Percentiles rank a stretch among this genome's conserved stretches.
Conservation (phyloP, 495 filamentous ascomycete species). For the Glutinoglossum americanum region DNA sequence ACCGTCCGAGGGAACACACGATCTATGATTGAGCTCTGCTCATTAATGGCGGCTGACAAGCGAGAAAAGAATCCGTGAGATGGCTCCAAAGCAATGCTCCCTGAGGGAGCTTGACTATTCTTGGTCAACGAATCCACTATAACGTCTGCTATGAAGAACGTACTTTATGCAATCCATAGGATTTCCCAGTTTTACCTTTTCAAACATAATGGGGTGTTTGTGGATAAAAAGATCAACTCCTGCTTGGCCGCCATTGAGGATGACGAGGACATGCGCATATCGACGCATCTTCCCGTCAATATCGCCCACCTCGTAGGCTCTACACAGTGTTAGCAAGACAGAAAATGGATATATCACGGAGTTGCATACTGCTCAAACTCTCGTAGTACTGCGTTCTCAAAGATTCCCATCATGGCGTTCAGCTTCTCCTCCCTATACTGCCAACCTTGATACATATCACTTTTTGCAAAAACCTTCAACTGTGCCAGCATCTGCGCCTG, state of each 20-base stretch:
- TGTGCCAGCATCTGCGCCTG: slow-evolving; percentile 79
- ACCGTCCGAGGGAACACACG: slow-evolving; percentile 62
- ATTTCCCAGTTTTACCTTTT: slow-evolving; percentile 49
- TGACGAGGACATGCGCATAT: slow-evolving; percentile 68
- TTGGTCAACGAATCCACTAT: slow-evolving; percentile 8
- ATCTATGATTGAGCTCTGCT: slow-evolving; percentile 65
- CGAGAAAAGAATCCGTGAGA: slow-evolving; percentile 62
- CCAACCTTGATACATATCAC: slow-evolving; percentile 61
- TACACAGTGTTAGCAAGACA: slow-evolving; percentile 1
- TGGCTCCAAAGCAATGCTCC: slow-evolving; percentile 47
- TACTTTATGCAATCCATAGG: slow-evolving; percentile 66
- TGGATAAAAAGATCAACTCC: slow-evolving; percentile 71
- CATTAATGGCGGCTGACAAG: slow-evolving; percentile 51
- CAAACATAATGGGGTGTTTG: slow-evolving; percentile 60
- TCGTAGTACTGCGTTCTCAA: slow-evolving; percentile 71
- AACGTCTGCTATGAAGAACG: slow-evolving; percentile 7
- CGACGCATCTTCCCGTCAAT: slow-evolving; percentile 70
- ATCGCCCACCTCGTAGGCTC: slow-evolving; percentile 70
- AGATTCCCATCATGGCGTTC: slow-evolving; percentile 52
- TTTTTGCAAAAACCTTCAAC: slow-evolving; percentile 51
- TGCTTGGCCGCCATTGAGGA: slow-evolving; percentile 60
- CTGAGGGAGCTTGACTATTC: slow-evolving; percentile 15
- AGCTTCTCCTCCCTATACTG: slow-evolving; percentile 45
- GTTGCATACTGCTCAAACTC: slow-evolving; percentile 54
- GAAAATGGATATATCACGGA: neutral